Evolutionary conservation across 768 basidiomycete species (phyloP).

Genomic region (Lactarius indigo): DNA sequence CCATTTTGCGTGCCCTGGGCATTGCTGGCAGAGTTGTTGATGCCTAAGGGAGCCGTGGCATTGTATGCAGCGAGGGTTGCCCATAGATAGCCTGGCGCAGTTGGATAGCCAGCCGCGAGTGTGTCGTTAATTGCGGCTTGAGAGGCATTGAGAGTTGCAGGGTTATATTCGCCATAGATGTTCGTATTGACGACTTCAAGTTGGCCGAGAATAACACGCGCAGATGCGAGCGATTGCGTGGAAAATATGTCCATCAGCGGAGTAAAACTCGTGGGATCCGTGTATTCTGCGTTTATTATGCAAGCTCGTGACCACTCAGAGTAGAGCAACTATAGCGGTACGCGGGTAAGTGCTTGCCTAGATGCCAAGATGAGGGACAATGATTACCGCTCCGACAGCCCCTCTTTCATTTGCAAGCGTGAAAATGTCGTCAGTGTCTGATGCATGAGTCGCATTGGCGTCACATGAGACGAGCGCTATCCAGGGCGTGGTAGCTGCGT

Average conservation of each 20-base stretch:
- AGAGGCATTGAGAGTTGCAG: constrained; percentile 56
- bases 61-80: constrained; percentile 66
- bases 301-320: constrained; percentile 71
- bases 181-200: constrained; percentile 51
- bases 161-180: constrained; percentile 55
- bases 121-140: constrained; percentile 41
- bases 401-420: constrained; percentile 75
- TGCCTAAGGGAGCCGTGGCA: constrained; percentile 42
- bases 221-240: constrained; percentile 57
- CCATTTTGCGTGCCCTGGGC: constrained; percentile 24
- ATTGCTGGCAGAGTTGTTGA: constrained; percentile 26
- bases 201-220: constrained; percentile 55
- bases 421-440: constrained; percentile 68
- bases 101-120: constrained; percentile 41
- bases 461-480: constrained; percentile 88
- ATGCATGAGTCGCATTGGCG: constrained; percentile 62
- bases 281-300: constrained; percentile 69
- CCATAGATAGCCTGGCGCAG: constrained; percentile 59
- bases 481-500: constrained; percentile 75
- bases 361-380: neutral
- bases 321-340: constrained; percentile 60
- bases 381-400: constrained; percentile 70
- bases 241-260: constrained; percentile 75
- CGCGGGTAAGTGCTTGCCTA: neutral
- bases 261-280: constrained; percentile 58